Evolutionary conservation across 257 asterid species (phyloP).

Genomic region (Salvia hispanica): DNA sequence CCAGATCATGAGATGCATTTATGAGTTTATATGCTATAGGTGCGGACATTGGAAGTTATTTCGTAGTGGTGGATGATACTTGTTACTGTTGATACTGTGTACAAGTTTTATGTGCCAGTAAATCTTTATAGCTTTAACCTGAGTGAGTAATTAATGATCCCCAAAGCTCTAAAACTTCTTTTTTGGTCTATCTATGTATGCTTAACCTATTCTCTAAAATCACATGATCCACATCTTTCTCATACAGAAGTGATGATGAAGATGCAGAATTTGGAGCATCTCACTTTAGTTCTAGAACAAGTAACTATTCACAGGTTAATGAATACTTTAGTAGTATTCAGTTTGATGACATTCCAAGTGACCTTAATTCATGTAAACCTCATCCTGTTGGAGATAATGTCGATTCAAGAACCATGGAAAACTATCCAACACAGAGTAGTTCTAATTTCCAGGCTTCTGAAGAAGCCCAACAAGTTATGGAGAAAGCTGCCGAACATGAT

Average conservation of each 20-base stretch:
- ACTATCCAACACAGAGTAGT: slow-evolving; percentile 44
- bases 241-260: slow-evolving; percentile 74
- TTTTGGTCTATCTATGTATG: slow-evolving; percentile 11
- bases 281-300: slow-evolving; percentile 44
- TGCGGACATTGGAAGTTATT: neutral
- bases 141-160: slow-evolving; percentile 15
- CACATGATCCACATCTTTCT: slow-evolving; percentile 23
- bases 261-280: slow-evolving; percentile 68
- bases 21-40: neutral
- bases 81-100: neutral
- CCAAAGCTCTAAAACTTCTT: slow-evolving; percentile 7
- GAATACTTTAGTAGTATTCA: slow-evolving; percentile 54
- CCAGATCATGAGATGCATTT: neutral
- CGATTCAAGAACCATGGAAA: slow-evolving; percentile 46
- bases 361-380: slow-evolving; percentile 53
- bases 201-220: slow-evolving; percentile 7
- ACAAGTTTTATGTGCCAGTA: slow-evolving; percentile 4
- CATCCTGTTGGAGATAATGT: slow-evolving; percentile 66
- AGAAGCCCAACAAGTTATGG: slow-evolving; percentile 48
- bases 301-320: slow-evolving; percentile 51
- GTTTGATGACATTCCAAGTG: slow-evolving; percentile 55
- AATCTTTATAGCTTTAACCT: slow-evolving; percentile 17
- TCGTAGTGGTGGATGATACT: slow-evolving; percentile 2
- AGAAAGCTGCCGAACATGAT: slow-evolving; percentile 49
- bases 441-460: slow-evolving; percentile 52